Conservation (phyloP, 768 basidiomycete genomes). For the Pleurotus cornucopiae region DNA sequence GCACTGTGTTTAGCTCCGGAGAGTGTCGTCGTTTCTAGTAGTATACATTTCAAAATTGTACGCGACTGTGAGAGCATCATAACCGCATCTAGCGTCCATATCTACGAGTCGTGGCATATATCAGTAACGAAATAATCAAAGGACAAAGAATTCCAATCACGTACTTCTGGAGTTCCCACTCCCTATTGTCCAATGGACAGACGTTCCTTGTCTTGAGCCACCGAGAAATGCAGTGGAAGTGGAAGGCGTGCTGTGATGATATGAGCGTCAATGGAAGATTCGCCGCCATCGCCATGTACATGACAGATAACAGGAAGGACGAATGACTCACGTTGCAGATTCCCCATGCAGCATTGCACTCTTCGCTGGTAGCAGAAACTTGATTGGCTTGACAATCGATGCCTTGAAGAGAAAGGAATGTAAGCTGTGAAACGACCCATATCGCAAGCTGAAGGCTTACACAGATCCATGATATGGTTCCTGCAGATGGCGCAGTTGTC, state of each 20-base stretch:
- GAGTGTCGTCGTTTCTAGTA: too few relatives aligned
- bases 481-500: slow-evolving; percentile 99
- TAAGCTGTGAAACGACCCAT: background rate
- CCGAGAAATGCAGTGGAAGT: slow-evolving; percentile 98
- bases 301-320: background rate
- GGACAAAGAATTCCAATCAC: slow-evolving; percentile 21
- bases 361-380: slow-evolving; percentile 93
- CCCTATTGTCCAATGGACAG: slow-evolving; percentile 91
- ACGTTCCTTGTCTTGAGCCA: slow-evolving; percentile 99
- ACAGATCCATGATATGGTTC: slow-evolving; percentile 99
- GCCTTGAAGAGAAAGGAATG: slow-evolving; percentile 49
- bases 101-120: too few relatives aligned
- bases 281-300: too few relatives aligned
- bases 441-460: slow-evolving; percentile 44
- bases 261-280: too few relatives aligned
- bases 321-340: slow-evolving; percentile 81
- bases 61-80: too few relatives aligned
- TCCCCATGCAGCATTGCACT: slow-evolving; percentile 98
- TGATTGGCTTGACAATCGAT: slow-evolving; percentile 99
- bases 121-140: too few relatives aligned
- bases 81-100: too few relatives aligned
- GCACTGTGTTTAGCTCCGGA: too few relatives aligned
- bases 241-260: slow-evolving; percentile 83
- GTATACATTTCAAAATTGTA: too few relatives aligned
- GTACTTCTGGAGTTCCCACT: slow-evolving; percentile 96